Evolutionary conservation across 192 early-diverging fungal species (phyloP), one percentile per base, ranked within the genome.

Genomic region (Piromyces sp.): DNA sequence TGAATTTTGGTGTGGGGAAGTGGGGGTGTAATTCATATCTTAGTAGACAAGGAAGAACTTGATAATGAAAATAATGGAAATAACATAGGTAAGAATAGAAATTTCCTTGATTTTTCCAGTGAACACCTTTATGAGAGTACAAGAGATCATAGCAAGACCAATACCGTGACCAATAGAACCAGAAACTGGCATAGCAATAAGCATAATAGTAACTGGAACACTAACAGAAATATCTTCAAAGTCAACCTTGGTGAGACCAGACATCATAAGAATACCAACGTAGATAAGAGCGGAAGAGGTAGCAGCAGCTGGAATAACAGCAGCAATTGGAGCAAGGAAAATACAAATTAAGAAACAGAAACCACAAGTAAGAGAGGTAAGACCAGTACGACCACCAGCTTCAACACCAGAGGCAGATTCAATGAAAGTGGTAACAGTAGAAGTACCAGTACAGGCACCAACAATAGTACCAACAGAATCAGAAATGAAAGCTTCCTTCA

Each of bases 291-390:
- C 94, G 0, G 94, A 94, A 6, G 94, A 93, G 3, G 94, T 94
- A 30, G 95, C 91, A 93, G 94, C 95, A 9, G 94, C 92, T 78
- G 94, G 95, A 86, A 95, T 93, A 28, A 90, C 89, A 13, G 94
- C 94, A 83, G 94, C 94, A 85, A 95, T 94, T 30, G 94, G 94
- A 0, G 94, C 89, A 82, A 95, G 94, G 89, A 95, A 94, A 37
- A 95, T 85, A 26, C 90, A 87, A 38, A 95, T 84, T 81, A 95
- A 93, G 87, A 95, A 94, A 82, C 89, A 88, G 82, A 94, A 83
- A 5, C 88, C 89, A 22, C 90, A 88, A 11, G 89, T 87, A 30
- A 95, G 87, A 16, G 91, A 92, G 15, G 94, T 92, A 79, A 95
- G 89, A 31, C 94, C 94, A 0, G 94, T 95, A 19, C 88, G 85